phyloP scores from a whole-genome alignment of 2,329 filamentous ascomycete species.

The Ceratocystis lukuohia region DNA sequence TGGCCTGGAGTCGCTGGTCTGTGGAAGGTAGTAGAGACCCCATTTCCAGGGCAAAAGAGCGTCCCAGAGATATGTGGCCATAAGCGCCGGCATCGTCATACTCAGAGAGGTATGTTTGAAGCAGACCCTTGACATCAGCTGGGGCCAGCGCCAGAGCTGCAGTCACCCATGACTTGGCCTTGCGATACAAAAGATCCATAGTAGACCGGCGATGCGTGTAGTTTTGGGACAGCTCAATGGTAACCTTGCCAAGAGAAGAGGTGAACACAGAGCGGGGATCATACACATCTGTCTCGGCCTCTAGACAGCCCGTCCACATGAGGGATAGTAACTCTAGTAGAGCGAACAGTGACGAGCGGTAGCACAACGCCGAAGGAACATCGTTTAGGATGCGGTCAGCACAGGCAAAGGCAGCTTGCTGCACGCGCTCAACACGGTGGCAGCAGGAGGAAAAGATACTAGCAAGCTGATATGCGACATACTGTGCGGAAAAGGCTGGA shows the following conservation, averaged over 20 bases:
- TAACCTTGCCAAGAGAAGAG: slow-evolving; percentile 64
- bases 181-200: slow-evolving; percentile 60
- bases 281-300: slow-evolving; percentile 89
- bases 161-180: slow-evolving; percentile 68
- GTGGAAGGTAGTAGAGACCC: slow-evolving; percentile 73
- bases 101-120: slow-evolving; percentile 93
- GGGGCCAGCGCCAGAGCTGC: slow-evolving; percentile 72
- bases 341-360: slow-evolving; percentile 81
- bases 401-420: slow-evolving; percentile 69
- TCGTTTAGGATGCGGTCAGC: slow-evolving; percentile 75
- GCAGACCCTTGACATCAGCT: slow-evolving; percentile 81
- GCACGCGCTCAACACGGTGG: slow-evolving; percentile 82
- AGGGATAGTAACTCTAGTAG: slow-evolving; percentile 81
- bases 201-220: slow-evolving; percentile 71
- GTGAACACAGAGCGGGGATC: slow-evolving; percentile 70
- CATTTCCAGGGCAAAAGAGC: slow-evolving; percentile 89
- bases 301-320: slow-evolving; percentile 90
- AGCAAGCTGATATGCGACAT: slow-evolving; percentile 77
- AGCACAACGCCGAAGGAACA: slow-evolving; percentile 80
- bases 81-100: slow-evolving; percentile 78
- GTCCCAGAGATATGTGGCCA: slow-evolving; percentile 79
- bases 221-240: slow-evolving; percentile 85
- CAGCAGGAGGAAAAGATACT: slow-evolving; percentile 79
- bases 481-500: slow-evolving; percentile 75
- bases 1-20: slow-evolving; percentile 71